Conservation (phyloP, 1,139 yeast genomes). For the Meyerozyma elateridarum region DNA sequence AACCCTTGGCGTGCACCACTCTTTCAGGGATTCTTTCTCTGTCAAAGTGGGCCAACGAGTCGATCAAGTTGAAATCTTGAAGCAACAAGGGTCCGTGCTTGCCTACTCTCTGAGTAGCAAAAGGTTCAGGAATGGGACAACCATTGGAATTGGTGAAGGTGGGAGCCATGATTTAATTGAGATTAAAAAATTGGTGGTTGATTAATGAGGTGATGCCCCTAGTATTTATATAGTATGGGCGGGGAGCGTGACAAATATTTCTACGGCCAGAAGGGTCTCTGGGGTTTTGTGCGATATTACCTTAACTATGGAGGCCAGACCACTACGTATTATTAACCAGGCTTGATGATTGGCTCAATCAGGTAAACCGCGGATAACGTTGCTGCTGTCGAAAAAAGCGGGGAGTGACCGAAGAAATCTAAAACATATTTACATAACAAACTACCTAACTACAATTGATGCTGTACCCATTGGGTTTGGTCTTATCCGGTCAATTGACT, state of each 20-base stretch:
- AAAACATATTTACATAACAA: too few species aligned
- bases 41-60: constrained; percentile 76
- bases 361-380: constrained; percentile 1
- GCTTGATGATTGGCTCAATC: not conserved
- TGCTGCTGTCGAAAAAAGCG: not conserved
- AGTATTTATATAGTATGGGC: constrained; percentile 2
- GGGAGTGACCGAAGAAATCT: not conserved
- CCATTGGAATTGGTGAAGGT: constrained; percentile 69
- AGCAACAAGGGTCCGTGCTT: constrained; percentile 65
- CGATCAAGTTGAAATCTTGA: constrained; percentile 77
- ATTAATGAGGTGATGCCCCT: not conserved
- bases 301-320: not conserved
- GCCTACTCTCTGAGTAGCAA: constrained; percentile 72
- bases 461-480: too few species aligned
- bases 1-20: constrained; percentile 88
- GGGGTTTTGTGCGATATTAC: constrained; percentile 1
- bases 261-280: not conserved
- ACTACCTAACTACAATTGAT: too few species aligned
- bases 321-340: constrained; percentile 2
- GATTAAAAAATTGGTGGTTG: too few species aligned
- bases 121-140: constrained; percentile 61
- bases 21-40: constrained; percentile 87
- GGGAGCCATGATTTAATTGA: constrained; percentile 21
- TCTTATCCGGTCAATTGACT: too few species aligned
- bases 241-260: not conserved